Percentiles rank a stretch among this genome's conserved stretches.
Conservation (phyloP, 257 asterid genomes). For the Lithospermum erythrorhizon region DNA sequence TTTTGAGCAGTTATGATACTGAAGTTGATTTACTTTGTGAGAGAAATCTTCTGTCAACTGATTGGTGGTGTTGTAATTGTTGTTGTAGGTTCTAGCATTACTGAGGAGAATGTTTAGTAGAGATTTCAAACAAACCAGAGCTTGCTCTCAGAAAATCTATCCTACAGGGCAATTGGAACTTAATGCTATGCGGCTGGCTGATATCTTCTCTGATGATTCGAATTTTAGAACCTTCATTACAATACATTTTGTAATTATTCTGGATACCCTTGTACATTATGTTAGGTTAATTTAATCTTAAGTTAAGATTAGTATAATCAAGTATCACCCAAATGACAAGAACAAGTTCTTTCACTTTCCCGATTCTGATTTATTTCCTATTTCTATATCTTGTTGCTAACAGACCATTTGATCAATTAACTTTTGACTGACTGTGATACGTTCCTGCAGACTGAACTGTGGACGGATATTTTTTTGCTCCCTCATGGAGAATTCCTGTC, state of each 20-base stretch:
- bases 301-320: too few relatives aligned
- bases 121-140: slow-evolving; percentile 30
- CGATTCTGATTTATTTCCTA: background rate
- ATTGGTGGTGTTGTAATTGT: slow-evolving; percentile 7
- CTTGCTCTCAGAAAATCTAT: slow-evolving; percentile 36
- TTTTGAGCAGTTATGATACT: background rate
- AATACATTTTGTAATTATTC: slow-evolving; percentile 59
- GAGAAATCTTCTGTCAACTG: background rate
- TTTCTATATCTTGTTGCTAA: slow-evolving; percentile 10
- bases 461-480: slow-evolving; percentile 60
- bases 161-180: slow-evolving; percentile 88
- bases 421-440: slow-evolving; percentile 18
- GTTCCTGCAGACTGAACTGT: slow-evolving; percentile 69
- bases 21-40: background rate
- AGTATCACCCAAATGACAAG: too few relatives aligned
- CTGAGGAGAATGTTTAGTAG: slow-evolving; percentile 74
- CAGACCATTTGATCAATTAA: slow-evolving; percentile 11
- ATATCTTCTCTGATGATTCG: slow-evolving; percentile 93
- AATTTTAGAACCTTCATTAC: slow-evolving; percentile 74
- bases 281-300: too few relatives aligned
- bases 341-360: too few relatives aligned
- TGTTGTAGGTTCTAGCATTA: slow-evolving; percentile 64
- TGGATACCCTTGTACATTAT: background rate
- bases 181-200: slow-evolving; percentile 89
- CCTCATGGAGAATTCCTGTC: slow-evolving; percentile 78